Evolutionary conservation across 2,329 filamentous ascomycete genomes (phyloP), one percentile per base, ranked within the genome.

Genomic region (Phialemonium atrogriseum): DNA sequence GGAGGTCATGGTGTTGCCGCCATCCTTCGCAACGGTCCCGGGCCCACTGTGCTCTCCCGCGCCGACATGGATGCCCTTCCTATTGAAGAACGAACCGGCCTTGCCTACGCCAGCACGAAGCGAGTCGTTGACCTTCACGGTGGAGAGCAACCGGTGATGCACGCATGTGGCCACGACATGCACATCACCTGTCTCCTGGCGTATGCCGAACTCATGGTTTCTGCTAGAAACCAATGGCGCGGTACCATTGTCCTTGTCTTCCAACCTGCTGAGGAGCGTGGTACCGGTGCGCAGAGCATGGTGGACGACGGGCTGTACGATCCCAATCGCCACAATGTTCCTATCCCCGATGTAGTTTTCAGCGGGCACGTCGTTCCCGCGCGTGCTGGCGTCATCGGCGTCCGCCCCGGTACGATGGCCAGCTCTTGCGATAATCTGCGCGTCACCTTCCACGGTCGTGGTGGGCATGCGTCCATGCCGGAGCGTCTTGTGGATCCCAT

Each of bases 101-200:
- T 71, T 1, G 51, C 58, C 5, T 71, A 70, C 42, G 56, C 63
- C 5, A 68, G 63, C 43, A 56, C 38, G 42, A 37, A 48, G 43
- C 33, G 35, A 8, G 59, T 60, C 46, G 54, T 53, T 19, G 62
- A 68, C 40, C 35, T 49, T 3, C 60, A 69, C 7, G 71, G 70
- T 0, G 48, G 57, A 0, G 55, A 62, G 33, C 66, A 66, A 32
- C 68, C 70, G 0, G 69, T 77, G 0, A 81, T 82, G 77, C 78
- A 82, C 50, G 77, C 76, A 14, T 82, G 77, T 48, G 78, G 77
- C 0, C 77, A 82, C 44, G 76, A 80, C 42, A 72, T 78, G 58
- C 77, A 83, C 46, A 70, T 80, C 16, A 64, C 72, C 0, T 57
- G 59, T 19, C 56, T 81, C 4, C 58, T 82, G 2, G 77, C 66